Base-by-base conservation (phyloP, 106 monocot species). In the Allium sativum region DNA sequence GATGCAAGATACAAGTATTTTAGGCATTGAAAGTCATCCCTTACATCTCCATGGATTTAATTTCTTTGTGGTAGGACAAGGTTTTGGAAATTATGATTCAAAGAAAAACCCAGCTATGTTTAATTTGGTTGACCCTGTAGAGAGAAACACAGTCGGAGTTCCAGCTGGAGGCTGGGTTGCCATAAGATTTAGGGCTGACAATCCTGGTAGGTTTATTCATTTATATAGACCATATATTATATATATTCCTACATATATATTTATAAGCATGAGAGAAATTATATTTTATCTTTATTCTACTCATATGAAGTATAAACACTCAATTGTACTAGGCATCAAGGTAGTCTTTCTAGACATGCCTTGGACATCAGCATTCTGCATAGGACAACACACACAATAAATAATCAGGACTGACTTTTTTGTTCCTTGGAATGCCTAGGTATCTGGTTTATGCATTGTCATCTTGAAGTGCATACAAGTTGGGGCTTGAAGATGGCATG, bases 391-490 rank as follows among this genome's bases (percentile, higher is more conserved):
- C 2, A 1, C 31, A 31, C 31, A 31, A 31, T 31, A 3, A 2
- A 31, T 3, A 2, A 5, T 31, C 31, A 31, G 31, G 31, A 31
- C 31, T 31, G 5, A 31, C 31, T 1, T 3, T 3, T 3, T 47
- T 47, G 47, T 8, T 47, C 47, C 9, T 50, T 3, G 48, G 19
- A 17, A 55, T 67, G 52, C 6, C 20, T 73, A 78, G 82, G 82
- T 58, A 77, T 74, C 46, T 82, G 82, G 82, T 66, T 83, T 45
- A 73, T 82, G 81, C 77, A 82, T 31, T 81, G 81, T 45, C 81
- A 81, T 45, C 50, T 81, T 21, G 82, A 82, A 40, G 68, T 82
- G 55, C 82, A 82, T 58, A 66, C 70, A 2, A 82, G 74, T 67
- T 82, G 78, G 74, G 82, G 78, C 0, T 45, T 82, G 63, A 73